A percentile compares a stretch with the other conserved stretches of the same genome.
phyloP scores from a whole-genome alignment of 2,329 filamentous ascomycete genomes.

The Mycosphaerella arachidis region DNA sequence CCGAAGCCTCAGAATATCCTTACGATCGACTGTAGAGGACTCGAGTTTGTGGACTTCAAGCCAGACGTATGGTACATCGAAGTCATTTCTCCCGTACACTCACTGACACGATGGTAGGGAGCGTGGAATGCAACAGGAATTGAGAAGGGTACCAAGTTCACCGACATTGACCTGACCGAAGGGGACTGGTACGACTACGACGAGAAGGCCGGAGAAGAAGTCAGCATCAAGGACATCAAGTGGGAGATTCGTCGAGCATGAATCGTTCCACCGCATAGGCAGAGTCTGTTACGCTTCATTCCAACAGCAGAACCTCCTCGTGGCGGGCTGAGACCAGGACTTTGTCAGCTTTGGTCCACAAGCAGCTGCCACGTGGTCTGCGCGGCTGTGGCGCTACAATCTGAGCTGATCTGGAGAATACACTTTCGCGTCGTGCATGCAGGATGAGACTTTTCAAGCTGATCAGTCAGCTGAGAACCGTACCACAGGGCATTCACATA shows the following conservation, averaged over 20 bases:
- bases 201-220: conserved; percentile 86
- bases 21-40: conserved; percentile 86
- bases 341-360: not conserved
- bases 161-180: conserved; percentile 73
- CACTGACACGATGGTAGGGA: conserved; percentile 52
- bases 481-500: not conserved
- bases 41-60: conserved; percentile 88
- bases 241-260: conserved; percentile 78
- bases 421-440: not conserved
- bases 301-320: not conserved
- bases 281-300: too few species aligned
- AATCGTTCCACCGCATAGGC: conserved; percentile 17
- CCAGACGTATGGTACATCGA: conserved; percentile 61
- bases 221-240: conserved; percentile 82
- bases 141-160: conserved; percentile 78
- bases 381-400: not conserved
- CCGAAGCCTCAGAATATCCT: conserved; percentile 74
- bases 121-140: conserved; percentile 81
- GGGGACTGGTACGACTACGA: conserved; percentile 99
- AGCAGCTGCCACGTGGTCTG: not conserved
- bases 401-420: not conserved
- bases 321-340: not conserved
- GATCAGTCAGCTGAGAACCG: not conserved
- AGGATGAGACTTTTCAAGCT: not conserved
- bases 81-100: not conserved